These are phyloP conservation scores for Aureobasidium musti DNA, from an alignment of 2,329 filamentous ascomycete species.

Conservation along the genomic window DNA sequence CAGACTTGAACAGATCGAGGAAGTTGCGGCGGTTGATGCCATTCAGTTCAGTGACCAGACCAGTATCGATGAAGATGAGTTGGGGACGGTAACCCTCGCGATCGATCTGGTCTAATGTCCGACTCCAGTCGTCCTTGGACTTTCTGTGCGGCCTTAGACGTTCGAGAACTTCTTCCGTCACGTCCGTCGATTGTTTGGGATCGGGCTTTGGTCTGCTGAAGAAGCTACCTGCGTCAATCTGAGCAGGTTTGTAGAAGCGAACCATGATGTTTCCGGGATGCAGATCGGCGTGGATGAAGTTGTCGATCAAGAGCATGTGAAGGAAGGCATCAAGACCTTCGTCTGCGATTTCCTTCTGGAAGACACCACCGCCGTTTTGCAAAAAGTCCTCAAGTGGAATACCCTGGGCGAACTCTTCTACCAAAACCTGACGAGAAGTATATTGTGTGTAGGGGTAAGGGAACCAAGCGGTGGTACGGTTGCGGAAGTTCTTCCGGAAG, in stretches of 20 bases:
- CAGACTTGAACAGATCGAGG: slow-evolving; percentile 89
- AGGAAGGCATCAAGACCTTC: slow-evolving; percentile 95
- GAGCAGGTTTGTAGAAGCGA: slow-evolving; percentile 85
- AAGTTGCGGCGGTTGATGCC: slow-evolving; percentile 85
- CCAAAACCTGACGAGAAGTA: slow-evolving; percentile 85
- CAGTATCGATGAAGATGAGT: slow-evolving; percentile 95
- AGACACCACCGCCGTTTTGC: slow-evolving; percentile 86
- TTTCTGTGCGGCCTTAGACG: slow-evolving; percentile 75
- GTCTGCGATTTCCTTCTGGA: slow-evolving; percentile 90
- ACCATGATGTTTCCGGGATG: slow-evolving; percentile 99
- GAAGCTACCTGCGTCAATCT: slow-evolving; percentile 59
- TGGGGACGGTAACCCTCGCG: slow-evolving; percentile 88
- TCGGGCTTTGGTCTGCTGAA: slow-evolving; percentile 38
- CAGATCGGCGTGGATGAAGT: slow-evolving; percentile 94
- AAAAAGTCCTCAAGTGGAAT: slow-evolving; percentile 90
- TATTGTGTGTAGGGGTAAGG: slow-evolving; percentile 92
- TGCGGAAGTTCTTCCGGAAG: slow-evolving; percentile 88
- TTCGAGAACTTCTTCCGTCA: slow-evolving; percentile 82
- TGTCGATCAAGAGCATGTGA: slow-evolving; percentile 94
- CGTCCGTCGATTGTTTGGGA: slow-evolving; percentile 62
- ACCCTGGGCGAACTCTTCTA: slow-evolving; percentile 94
- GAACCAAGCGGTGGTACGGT: slow-evolving; percentile 92
- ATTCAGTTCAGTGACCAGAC: slow-evolving; percentile 91
- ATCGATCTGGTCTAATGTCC: slow-evolving; percentile 74
- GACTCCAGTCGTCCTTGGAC: slow-evolving; percentile 65